Conservation (phyloP, 257 asterid genomes). For the Eucommia ulmoides region DNA sequence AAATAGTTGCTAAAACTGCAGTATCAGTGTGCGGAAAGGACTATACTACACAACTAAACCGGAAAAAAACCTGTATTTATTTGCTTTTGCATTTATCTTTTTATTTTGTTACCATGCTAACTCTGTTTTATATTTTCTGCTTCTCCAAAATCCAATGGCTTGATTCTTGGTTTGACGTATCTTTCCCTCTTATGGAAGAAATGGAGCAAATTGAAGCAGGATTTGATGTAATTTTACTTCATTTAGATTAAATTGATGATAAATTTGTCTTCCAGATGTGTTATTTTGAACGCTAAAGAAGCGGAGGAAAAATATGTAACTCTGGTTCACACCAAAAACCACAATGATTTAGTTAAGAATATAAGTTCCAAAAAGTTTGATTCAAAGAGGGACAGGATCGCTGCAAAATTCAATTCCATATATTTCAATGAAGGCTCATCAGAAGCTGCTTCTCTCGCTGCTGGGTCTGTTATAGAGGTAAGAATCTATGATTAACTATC, state of each 20-base stretch:
- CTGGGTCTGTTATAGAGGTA: slow-evolving; percentile 91
- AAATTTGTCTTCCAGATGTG: slow-evolving; percentile 44
- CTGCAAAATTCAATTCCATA: slow-evolving; percentile 56
- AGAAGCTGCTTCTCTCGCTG: slow-evolving; percentile 85
- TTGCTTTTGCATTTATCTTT: neutral
- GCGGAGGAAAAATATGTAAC: slow-evolving; percentile 56
- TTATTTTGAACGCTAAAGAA: slow-evolving; percentile 50
- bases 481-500: neutral
- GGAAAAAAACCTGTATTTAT: no score
- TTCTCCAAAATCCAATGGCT: no score
- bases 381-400: slow-evolving; percentile 27
- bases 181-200: neutral
- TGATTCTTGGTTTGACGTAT: no score
- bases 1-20: no score
- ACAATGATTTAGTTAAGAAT: slow-evolving; percentile 48
- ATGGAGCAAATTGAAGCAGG: no score
- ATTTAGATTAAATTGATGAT: neutral
- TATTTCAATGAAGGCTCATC: slow-evolving; percentile 88
- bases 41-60: no score
- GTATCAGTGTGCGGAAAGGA: no score
- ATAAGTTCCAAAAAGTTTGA: slow-evolving; percentile 39
- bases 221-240: slow-evolving; percentile 3
- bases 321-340: slow-evolving; percentile 63
- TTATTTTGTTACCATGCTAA: neutral
- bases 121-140: no score